These are phyloP conservation scores for Chrysosphaeria jannelii DNA, from an alignment of 2,329 filamentous ascomycete species.

Conservation along the genomic window DNA sequence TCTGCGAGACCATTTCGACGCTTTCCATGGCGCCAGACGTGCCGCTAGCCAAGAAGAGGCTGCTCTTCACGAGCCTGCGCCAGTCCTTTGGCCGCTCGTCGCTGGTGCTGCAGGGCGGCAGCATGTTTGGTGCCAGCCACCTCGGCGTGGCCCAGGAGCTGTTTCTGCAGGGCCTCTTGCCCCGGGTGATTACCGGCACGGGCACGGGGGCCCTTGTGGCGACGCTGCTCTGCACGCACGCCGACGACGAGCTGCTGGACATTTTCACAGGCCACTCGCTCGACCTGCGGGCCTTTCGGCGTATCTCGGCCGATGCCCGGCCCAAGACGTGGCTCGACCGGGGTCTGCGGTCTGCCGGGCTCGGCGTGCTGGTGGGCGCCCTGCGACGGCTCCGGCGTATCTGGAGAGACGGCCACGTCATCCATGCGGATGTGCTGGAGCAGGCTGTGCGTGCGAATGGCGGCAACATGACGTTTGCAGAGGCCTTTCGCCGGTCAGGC, in stretches of 20 bases:
- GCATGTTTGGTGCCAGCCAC: conserved; percentile 76
- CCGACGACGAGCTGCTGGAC: conserved; percentile 50
- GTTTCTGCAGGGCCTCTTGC: conserved; percentile 49
- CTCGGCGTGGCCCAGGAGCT: conserved; percentile 72
- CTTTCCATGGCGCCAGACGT: conserved; percentile 33
- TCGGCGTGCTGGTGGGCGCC: too few relatives aligned
- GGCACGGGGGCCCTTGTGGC: conserved; percentile 76
- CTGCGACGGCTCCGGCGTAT: conserved; percentile 39
- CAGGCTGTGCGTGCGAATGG: conserved; percentile 63
- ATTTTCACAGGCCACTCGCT: conserved; percentile 57
- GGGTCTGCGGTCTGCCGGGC: too few relatives aligned
- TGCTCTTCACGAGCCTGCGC: conserved; percentile 61
- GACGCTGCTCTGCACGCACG: conserved; percentile 63
- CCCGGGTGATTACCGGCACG: conserved; percentile 73
- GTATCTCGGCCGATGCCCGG: not conserved
- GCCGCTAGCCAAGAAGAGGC: conserved; percentile 24
- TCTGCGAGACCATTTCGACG: conserved; percentile 53
- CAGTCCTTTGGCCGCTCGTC: conserved; percentile 71
- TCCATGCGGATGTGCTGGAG: conserved; percentile 57
- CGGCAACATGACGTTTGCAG: conserved; percentile 73
- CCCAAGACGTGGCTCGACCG: conserved; percentile 10
- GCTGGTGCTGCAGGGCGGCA: conserved; percentile 64
- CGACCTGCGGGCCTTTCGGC: conserved; percentile 44
- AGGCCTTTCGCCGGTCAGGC: conserved; percentile 65
- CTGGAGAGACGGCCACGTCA: conserved; percentile 46